A percentile compares a stretch with the other conserved stretches of the same genome.
phyloP scores from a whole-genome alignment of 306 rosid genomes.

The Calophaca sinica region DNA sequence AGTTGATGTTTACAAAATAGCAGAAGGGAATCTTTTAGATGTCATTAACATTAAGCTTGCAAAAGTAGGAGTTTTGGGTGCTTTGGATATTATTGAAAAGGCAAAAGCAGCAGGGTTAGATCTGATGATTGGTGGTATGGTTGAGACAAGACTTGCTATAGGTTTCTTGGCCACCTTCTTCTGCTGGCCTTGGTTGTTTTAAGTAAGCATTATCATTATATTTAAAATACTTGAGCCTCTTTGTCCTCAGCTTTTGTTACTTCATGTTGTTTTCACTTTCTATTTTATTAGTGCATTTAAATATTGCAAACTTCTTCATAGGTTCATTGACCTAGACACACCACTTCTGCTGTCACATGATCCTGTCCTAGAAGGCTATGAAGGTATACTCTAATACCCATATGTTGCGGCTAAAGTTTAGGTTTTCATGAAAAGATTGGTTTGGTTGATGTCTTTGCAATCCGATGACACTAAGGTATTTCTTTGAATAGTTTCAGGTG shows the following conservation, averaged over 20 bases:
- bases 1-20: too few relatives aligned
- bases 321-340: conserved; percentile 87
- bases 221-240: neutral
- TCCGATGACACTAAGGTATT: conserved; percentile 9
- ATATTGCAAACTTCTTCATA: conserved; percentile 46
- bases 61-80: too few relatives aligned
- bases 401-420: conserved; percentile 1
- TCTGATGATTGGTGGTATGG: conserved; percentile 95
- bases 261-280: too few relatives aligned
- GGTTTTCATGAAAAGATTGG: conserved; percentile 16
- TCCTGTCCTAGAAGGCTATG: conserved; percentile 88
- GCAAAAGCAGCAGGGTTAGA: conserved; percentile 68
- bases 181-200: conserved; percentile 90
- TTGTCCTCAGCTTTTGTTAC: neutral
- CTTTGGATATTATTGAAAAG: too few relatives aligned
- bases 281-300: too few relatives aligned
- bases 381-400: conserved; percentile 59
- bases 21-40: too few relatives aligned
- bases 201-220: conserved; percentile 52
- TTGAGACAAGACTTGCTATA: conserved; percentile 92
- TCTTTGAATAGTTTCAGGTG: conserved; percentile 68
- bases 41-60: too few relatives aligned
- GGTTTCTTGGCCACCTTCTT: conserved; percentile 92
- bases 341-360: conserved; percentile 78
- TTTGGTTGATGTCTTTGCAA: conserved; percentile 11